These are phyloP conservation scores for Candida broadrunensis DNA, from an alignment of 805 yeast species.

Conservation along the genomic window DNA sequence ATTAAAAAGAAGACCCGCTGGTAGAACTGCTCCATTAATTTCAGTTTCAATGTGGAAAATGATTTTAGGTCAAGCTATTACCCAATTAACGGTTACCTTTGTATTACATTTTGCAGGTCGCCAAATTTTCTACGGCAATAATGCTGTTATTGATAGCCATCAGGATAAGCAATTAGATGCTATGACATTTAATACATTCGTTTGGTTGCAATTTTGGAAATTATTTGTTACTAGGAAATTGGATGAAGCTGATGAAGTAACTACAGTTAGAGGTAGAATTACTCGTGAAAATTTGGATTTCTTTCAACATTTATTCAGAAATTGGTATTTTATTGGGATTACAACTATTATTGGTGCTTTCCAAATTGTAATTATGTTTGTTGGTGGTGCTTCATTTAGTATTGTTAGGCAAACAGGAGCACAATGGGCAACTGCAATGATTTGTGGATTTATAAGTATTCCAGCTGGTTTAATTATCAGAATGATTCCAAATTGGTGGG, in stretches of 20 bases:
- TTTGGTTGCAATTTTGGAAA: conserved; percentile 96
- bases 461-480: conserved; percentile 80
- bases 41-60: conserved; percentile 97
- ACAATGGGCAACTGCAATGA: conserved; percentile 86
- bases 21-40: conserved; percentile 75
- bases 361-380: conserved; percentile 90
- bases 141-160: conserved; percentile 31
- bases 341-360: conserved; percentile 72
- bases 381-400: conserved; percentile 95
- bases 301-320: conserved; percentile 76
- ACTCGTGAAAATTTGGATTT: conserved; percentile 71
- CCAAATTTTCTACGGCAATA: conserved; percentile 42
- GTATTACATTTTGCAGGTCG: conserved; percentile 77
- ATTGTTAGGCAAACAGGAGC: conserved; percentile 74
- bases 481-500: conserved; percentile 79
- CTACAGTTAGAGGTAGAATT: conserved; percentile 54
- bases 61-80: conserved; percentile 83
- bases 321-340: conserved; percentile 76
- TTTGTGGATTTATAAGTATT: conserved; percentile 76
- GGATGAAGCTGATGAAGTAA: conserved; percentile 78
- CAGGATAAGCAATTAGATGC: conserved; percentile 66
- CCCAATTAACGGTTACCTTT: conserved; percentile 80
- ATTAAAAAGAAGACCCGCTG: conserved; percentile 78
- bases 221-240: conserved; percentile 86
- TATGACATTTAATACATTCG: conserved; percentile 92